Evolutionary conservation across 768 basidiomycete genomes (phyloP).

Genomic region (Cystofilobasidium capitatum): DNA sequence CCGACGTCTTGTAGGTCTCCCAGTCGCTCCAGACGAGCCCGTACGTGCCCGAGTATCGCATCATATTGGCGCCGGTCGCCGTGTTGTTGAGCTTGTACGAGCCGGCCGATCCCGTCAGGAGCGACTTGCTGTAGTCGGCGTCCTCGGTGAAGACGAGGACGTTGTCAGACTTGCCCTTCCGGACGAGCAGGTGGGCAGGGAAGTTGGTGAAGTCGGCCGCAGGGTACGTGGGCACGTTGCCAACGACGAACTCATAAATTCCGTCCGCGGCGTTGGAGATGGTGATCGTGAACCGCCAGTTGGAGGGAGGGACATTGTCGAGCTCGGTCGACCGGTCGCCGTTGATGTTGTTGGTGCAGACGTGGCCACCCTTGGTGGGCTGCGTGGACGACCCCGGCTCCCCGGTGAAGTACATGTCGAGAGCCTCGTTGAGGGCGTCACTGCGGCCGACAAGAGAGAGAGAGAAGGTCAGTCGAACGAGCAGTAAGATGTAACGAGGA

Average conservation of each 20-base stretch:
- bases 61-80: constrained; percentile 74
- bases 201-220: constrained; percentile 48
- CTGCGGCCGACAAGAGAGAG: constrained; percentile 34
- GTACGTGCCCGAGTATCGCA: constrained; percentile 78
- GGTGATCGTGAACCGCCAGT: constrained; percentile 67
- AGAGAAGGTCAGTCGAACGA: background rate
- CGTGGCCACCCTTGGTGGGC: constrained; percentile 38
- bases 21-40: constrained; percentile 75
- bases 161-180: constrained; percentile 67
- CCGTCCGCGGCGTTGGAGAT: constrained; percentile 70
- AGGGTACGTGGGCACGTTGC: constrained; percentile 46
- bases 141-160: constrained; percentile 69
- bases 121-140: constrained; percentile 56
- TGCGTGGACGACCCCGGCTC: constrained; percentile 52
- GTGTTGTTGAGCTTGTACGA: constrained; percentile 42
- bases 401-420: constrained; percentile 61
- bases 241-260: constrained; percentile 62
- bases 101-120: constrained; percentile 34
- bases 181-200: constrained; percentile 63
- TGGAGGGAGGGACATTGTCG: constrained; percentile 49
- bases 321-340: constrained; percentile 37
- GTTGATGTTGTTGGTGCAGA: background rate
- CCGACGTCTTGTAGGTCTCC: constrained; percentile 69
- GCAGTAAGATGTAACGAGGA: background rate
- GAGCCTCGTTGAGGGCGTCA: constrained; percentile 51